Evolutionary conservation across 495 filamentous ascomycete species (phyloP).

Genomic region (Diplogelasinospora grovesii): DNA sequence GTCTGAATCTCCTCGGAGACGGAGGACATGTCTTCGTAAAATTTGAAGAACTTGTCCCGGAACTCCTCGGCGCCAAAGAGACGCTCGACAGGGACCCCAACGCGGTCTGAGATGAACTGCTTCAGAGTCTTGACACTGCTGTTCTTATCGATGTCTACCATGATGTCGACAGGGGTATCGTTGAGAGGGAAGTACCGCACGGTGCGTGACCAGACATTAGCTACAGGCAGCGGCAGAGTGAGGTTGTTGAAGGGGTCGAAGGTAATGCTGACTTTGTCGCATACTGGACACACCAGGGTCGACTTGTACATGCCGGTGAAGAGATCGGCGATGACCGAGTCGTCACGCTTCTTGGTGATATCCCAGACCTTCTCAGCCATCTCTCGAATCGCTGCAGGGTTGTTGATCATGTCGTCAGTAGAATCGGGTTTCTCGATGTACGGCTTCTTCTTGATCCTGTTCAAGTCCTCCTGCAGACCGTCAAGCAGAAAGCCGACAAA

Average conservation of each 20-base stretch:
- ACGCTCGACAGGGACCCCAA: conserved; percentile 50
- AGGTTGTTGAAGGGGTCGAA: conserved; percentile 97
- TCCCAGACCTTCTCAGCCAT: conserved; percentile 85
- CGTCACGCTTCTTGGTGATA: conserved; percentile 87
- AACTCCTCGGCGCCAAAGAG: conserved; percentile 75
- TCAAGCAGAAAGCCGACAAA: conserved; percentile 96
- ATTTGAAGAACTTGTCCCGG: conserved; percentile 72
- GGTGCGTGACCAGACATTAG: conserved; percentile 64
- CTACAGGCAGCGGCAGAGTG: conserved; percentile 82
- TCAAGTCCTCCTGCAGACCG: conserved; percentile 90
- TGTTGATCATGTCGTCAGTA: conserved; percentile 88
- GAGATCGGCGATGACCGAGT: conserved; percentile 88
- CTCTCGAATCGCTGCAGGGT: conserved; percentile 65
- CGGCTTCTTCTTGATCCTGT: conserved; percentile 88
- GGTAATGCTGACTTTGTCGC: conserved; percentile 93
- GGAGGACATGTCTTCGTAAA: conserved; percentile 59
- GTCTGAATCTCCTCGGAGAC: conserved; percentile 62
- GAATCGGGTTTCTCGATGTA: conserved; percentile 98
- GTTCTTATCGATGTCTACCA: conserved; percentile 83
- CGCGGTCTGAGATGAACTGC: conserved; percentile 63
- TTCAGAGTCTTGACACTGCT: conserved; percentile 67
- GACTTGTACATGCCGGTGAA: conserved; percentile 98
- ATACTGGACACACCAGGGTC: conserved; percentile 83
- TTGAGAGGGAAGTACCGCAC: conserved; percentile 70
- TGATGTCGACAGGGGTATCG: conserved; percentile 55